Evolutionary conservation across 345 rosid species (phyloP), one percentile per base, ranked within the genome.

Genomic region (Turnera subulata): DNA sequence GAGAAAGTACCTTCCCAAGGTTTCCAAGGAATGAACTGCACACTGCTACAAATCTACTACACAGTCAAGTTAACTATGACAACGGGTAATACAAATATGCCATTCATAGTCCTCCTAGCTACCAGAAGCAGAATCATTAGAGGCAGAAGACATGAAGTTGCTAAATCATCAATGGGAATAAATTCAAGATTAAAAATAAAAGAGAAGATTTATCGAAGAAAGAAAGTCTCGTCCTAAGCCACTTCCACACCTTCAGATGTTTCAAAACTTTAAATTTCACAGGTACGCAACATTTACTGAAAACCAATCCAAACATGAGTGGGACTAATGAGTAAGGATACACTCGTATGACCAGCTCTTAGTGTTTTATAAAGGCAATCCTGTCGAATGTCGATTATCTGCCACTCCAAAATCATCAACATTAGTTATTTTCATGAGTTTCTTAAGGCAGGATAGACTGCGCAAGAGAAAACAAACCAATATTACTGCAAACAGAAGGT

Each of bases 21-120:
- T 80, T 76, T 83, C 96, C 96, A 92, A 18, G 98, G 96, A 55
- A 92, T 74, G 62, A 92, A 92, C 56, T 88, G 98, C 56, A 84
- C 93, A 58, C 80, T 76, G 76, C 93, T 88, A 60, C 96, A 92
- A 53, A 88, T 86, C 98, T 92, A 74, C 17, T 49, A 44, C 55
- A 22, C 43, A 19, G 72, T 76, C 61, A 79, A 82, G 86, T 72
- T 5, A 11, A n/a, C 35, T 8, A 29, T 29, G 35, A 8, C 35
- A 8, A 29, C 4, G 35, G 35, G 4, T 29, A 3, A 29, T 8
- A 29, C 35, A 29, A 29, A 29, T 4, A 29, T 29, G 35, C 5
- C 8, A 29, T 29, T 29, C 35, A 29, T 29, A 29, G 35, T 29
- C 35, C 35, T 29, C 4, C 35, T 8, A 29, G 35, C 35, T 29